phyloP scores from a whole-genome alignment of 345 rosid species.

The Melaleuca alternifolia region DNA sequence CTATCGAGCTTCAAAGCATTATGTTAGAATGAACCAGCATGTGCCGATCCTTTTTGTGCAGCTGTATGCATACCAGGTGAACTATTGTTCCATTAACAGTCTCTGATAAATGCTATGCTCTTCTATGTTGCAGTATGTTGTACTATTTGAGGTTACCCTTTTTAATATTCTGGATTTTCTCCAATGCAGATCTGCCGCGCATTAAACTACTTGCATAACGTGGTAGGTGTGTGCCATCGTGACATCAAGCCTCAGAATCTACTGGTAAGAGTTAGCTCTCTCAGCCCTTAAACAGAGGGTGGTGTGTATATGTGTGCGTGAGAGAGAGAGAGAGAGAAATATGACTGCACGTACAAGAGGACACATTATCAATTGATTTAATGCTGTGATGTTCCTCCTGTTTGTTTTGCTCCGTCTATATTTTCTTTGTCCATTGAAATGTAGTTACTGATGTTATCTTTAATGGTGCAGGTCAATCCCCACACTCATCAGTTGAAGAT shows the following conservation, averaged over 20 bases:
- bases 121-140: background rate
- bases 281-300: background rate
- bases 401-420: background rate
- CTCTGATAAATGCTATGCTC: background rate
- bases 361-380: background rate
- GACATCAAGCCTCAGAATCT: conserved; percentile 98
- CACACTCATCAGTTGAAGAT: conserved; percentile 81
- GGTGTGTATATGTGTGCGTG: background rate
- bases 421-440: background rate
- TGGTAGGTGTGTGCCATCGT: conserved; percentile 91
- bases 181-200: conserved; percentile 78
- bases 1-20: conserved; percentile 74
- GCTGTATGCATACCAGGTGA: conserved; percentile 69
- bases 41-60: conserved; percentile 73
- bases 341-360: background rate
- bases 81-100: background rate
- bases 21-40: conserved; percentile 45
- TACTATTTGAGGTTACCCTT: background rate
- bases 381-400: background rate
- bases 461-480: conserved; percentile 68
- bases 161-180: background rate
- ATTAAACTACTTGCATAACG: conserved; percentile 80
- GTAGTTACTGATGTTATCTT: background rate
- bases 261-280: conserved; percentile 44
- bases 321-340: background rate